Evolutionary conservation across 495 filamentous ascomycete genomes (phyloP).

Genomic region (Delitschia confertaspora): DNA sequence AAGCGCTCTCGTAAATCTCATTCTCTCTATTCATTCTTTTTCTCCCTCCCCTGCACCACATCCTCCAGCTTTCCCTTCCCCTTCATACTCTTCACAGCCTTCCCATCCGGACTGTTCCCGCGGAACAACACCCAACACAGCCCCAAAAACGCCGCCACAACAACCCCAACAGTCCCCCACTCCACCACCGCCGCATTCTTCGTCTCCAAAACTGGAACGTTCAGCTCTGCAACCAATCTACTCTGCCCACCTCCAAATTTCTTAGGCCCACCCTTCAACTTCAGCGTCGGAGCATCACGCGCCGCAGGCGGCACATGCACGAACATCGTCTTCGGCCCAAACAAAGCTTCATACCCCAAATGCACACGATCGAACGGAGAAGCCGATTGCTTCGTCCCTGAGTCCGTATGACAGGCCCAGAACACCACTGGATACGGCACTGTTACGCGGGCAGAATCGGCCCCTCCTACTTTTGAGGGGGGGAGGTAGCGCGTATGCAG

Average conservation of each 20-base stretch:
- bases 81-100: slow-evolving; percentile 32
- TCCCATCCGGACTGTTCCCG: too few relatives aligned
- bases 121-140: slow-evolving; percentile 59
- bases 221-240: slow-evolving; percentile 49
- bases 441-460: slow-evolving; percentile 40
- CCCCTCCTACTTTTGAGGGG: slow-evolving; percentile 41
- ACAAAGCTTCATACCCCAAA: slow-evolving; percentile 80
- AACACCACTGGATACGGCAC: slow-evolving; percentile 77
- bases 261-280: slow-evolving; percentile 78
- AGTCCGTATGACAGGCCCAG: slow-evolving; percentile 79
- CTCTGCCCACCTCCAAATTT: slow-evolving; percentile 27
- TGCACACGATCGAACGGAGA: slow-evolving; percentile 81
- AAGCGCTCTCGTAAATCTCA: too few relatives aligned
- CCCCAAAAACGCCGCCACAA: slow-evolving; percentile 67
- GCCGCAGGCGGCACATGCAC: slow-evolving; percentile 66
- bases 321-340: slow-evolving; percentile 72
- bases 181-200: slow-evolving; percentile 53
- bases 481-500: slow-evolving; percentile 80
- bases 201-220: slow-evolving; percentile 69
- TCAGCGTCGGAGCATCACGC: slow-evolving; percentile 57
- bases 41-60: too few relatives aligned
- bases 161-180: slow-evolving; percentile 57
- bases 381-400: slow-evolving; percentile 59
- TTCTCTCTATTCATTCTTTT: too few relatives aligned
- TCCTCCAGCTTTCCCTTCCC: slow-evolving; percentile 10